Evolutionary conservation across 2,329 filamentous ascomycete genomes (phyloP).

Genomic region (Sphaerulina musiva): DNA sequence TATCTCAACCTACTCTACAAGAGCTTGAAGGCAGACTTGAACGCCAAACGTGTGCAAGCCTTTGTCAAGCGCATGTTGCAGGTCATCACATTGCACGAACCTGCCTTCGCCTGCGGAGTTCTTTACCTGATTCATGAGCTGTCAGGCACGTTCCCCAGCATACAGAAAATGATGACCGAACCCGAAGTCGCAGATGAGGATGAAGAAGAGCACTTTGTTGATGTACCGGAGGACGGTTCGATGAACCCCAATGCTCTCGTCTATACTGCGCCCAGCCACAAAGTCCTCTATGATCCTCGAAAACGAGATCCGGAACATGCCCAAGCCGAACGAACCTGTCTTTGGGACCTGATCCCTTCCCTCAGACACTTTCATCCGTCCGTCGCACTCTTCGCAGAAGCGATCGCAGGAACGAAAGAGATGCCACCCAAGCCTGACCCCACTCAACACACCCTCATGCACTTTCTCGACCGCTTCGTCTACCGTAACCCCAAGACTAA

Average conservation of each 20-base stretch:
- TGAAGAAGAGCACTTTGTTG: constrained; percentile 62
- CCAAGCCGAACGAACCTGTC: constrained; percentile 84
- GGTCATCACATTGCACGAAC: constrained; percentile 78
- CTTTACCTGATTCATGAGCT: constrained; percentile 82
- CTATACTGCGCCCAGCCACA: constrained; percentile 11
- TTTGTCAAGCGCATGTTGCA: constrained; percentile 93
- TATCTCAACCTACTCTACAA: constrained; percentile 90
- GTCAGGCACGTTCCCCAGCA: constrained; percentile 68
- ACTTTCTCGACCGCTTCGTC: constrained; percentile 97
- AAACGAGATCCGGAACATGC: constrained; percentile 89
- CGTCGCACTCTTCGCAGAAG: constrained; percentile 72
- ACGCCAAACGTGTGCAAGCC: constrained; percentile 84
- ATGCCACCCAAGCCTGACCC: constrained; percentile 85
- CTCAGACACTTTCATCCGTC: constrained; percentile 86
- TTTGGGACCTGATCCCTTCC: constrained; percentile 86
- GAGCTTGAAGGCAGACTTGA: constrained; percentile 82
- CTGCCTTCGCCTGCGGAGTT: constrained; percentile 87
- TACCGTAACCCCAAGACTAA: constrained; percentile 83
- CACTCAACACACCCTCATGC: constrained; percentile 80
- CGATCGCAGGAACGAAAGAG: constrained; percentile 61
- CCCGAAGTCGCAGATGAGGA: constrained; percentile 72
- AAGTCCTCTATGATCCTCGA: constrained; percentile 66
- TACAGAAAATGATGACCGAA: constrained; percentile 71
- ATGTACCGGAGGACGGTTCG: constrained; percentile 53
- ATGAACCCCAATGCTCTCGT: constrained; percentile 27